Base-by-base conservation (phyloP, 2,329 filamentous ascomycete genomes). In the Phialemoniopsis sp. region DNA sequence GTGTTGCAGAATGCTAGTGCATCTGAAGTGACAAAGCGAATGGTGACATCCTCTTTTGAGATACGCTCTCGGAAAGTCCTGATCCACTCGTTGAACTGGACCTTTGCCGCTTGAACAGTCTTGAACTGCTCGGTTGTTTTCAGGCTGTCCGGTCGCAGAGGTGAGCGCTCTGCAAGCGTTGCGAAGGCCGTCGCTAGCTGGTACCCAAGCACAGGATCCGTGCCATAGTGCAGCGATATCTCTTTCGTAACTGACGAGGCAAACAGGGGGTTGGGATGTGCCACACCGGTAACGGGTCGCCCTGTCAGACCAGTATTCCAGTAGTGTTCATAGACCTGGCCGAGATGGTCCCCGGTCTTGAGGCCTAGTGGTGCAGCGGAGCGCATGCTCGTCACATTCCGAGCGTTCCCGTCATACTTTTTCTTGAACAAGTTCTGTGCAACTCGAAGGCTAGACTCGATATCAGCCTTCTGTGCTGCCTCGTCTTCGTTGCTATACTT, bases 121-220 rank as follows among this genome's bases (percentile, higher is more conserved):
- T 48, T 50, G 30, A 51, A 50, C 8, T 42, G 43, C 19, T 47
- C 45, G 2, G 29, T 15, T 1, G 2, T 26, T n/a, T 8, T 43
- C 17, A 36, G 34, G 3, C 45, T 34, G 4, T 44, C 34, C 2
- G 56, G 47, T 7, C 53, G 54, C 17, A 73, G 51, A 0, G 70
- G 66, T 2, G 69, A 73, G 1, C 46, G 37, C 4, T 63, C 50
- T 1, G 57, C 46, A 2, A 73, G 55, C 0, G 60, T 49, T 3
- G 62, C 60, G 42, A 63, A 66, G 3, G 67, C 71, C 1, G 65
- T 57, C 3, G 73, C 72, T n/a, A 82, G 61, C 53, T 82, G 78
- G 41, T 75, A 83, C 2, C 76, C 70, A 6, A 71, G 49, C 1
- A 79, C 44, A 1, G 79, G 78, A 42, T 81, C 62, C 4, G 64